Base-by-base conservation (phyloP, 331 rosid genomes). In the Stylosanthes scabra region DNA sequence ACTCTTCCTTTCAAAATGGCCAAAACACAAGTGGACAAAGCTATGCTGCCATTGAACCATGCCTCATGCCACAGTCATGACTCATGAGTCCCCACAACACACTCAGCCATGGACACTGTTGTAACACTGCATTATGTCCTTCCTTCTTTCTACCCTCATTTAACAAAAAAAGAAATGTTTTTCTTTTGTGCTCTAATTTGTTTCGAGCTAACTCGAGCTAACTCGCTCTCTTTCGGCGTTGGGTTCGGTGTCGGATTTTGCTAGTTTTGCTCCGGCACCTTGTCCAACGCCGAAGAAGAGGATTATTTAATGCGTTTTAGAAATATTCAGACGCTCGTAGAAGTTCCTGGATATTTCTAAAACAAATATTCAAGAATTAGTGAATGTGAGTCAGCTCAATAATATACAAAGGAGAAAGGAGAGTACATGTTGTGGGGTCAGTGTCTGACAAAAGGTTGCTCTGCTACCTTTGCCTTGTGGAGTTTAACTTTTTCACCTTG, bases 1-100 rank as follows among this genome's bases (percentile, higher is more conserved):
- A n/a, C n/a, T 31, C 39, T 34, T 1, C 6, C 39, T 70, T 78
- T 75, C 74, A 76, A 83, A 83, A 63, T 59, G 70, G 75, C 72
- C 86, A 54, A 59, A 31, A 63, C 61, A 65, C 55, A 78, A 74
- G 70, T 8, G 82, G 87, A 81, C 82, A 75, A 77, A 74, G 65
- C 39, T 34, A 40, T 57, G 78, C 76, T 81, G 4, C 56, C 71
- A 37, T 27, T 56, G 70, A 79, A 59, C 72, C 83, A 45, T 27
- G n/a, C n/a, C n/a, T n/a, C n/a, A n/a, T n/a, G 77, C 73, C 49
- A 74, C 31, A 50, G 46, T 8, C 54, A 52, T 37, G 12, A 64
- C 63, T 68, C 78, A 52, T 37, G 12, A 64, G 68, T 68, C 78
- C 78, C 78, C 79, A 75, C 67, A 51, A 37, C 80, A 70, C 70